Conservation (phyloP, 2,329 filamentous ascomycete species). For the Penicillium sp. region DNA sequence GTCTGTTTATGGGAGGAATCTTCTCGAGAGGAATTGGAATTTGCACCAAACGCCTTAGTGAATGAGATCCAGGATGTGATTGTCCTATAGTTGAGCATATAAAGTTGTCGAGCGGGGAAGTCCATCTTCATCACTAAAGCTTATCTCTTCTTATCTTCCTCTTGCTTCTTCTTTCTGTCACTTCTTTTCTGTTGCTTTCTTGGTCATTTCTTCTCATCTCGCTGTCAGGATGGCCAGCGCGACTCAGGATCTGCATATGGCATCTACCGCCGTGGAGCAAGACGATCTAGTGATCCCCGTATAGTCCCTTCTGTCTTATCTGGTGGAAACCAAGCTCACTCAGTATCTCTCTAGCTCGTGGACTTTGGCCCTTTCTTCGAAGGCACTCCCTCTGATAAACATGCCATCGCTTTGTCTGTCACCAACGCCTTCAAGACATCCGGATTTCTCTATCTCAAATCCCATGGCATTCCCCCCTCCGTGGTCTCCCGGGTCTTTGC, state of each 20-base stretch:
- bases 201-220: neutral
- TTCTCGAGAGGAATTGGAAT: conserved; percentile 22
- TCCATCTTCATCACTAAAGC: neutral
- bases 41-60: conserved; percentile 7
- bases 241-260: conserved; percentile 14
- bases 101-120: no score
- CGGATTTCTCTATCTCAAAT: conserved; percentile 83
- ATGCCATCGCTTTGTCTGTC: conserved; percentile 63
- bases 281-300: conserved; percentile 44
- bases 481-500: conserved; percentile 59
- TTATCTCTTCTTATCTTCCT: conserved; percentile 6
- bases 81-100: no score
- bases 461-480: conserved; percentile 62
- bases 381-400: conserved; percentile 56
- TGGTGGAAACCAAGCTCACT: conserved; percentile 1
- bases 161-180: conserved; percentile 3
- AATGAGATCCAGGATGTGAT: no score
- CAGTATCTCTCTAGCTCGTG: conserved; percentile 54
- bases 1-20: conserved; percentile 15
- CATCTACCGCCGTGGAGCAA: conserved; percentile 37
- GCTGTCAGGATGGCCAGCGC: conserved; percentile 8
- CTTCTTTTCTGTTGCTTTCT: neutral
- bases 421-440: conserved; percentile 75
- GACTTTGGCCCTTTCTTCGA: conserved; percentile 69
- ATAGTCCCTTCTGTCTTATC: conserved; percentile 5